Base-by-base conservation (phyloP, 352 stramenopile species). In the Globisporangium echinulatum region DNA sequence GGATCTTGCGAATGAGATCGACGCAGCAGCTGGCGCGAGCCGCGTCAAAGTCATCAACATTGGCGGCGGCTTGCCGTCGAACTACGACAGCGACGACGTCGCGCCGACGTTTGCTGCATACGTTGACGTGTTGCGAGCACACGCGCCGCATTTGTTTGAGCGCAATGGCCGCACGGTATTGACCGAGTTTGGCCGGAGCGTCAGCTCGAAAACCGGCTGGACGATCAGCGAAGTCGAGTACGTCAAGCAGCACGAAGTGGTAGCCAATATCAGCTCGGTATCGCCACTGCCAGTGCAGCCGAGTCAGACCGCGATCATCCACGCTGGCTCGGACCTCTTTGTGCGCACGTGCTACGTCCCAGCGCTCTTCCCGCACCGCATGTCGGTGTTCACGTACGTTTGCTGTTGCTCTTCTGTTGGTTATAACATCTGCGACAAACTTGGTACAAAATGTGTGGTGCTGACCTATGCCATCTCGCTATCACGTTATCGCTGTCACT, bases 171-270 rank as follows among this genome's bases (percentile, higher is more conserved):
- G 82, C 19, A 85, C 73, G 6, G 90, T 98, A 66, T 64, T 98
- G 14, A 98, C 92, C 13, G 92, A 98, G 63, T 98, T 97, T 58
- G 92, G 92, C 14, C 78, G 85, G 57, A 82, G 76, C 38, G 69
- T 97, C 33, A 90, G 91, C 53, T 73, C 80, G 7, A 97, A 97
- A 66, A 89, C 74, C 1, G 89, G 82, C 15, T 90, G 90, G 70
- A 85, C 87, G 13, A 85, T 95, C 15, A 94, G 83, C 38, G 74
- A 87, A 17, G 87, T 98, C n/a, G 90, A 97, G 62, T 96, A 95
- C 56, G 74, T 96, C 56, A 97, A 97, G 69, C 56, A 64, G 36
- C 80, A 90, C 49, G 77, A 80, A 13, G 51, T 59, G 9, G 61
- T 79, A 5, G 4, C 7, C 6, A 4, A 17, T 10, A 50, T 9